Conservation (phyloP, 306 rosid genomes). For the Pueraria montana region DNA sequence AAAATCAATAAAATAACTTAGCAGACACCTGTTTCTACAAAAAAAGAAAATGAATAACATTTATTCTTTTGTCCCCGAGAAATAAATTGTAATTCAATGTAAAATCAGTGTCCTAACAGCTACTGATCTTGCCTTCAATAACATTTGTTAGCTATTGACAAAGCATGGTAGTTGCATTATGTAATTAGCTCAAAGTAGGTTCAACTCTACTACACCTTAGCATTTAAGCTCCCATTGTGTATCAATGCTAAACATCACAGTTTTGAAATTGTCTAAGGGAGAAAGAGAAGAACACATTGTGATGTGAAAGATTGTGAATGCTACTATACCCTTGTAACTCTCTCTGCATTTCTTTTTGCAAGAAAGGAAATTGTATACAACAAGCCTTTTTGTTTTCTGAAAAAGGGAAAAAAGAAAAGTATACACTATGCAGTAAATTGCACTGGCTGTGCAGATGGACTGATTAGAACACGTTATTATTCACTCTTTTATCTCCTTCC, state of each 20-base stretch:
- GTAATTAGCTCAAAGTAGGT: neutral
- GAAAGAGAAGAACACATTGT: constrained; percentile 4
- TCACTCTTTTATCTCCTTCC: constrained; percentile 40
- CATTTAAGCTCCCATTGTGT: neutral
- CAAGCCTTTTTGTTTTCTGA: constrained; percentile 45
- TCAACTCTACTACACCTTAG: neutral
- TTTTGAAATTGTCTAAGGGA: constrained; percentile 3
- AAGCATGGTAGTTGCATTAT: constrained; percentile 26
- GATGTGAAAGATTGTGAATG: constrained; percentile 17
- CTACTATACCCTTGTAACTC: constrained; percentile 27
- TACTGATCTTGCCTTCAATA: constrained; percentile 9
- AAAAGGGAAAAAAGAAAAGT: constrained; percentile 32
- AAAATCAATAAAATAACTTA: constrained; percentile 8
- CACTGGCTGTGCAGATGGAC: constrained; percentile 44
- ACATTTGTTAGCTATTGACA: constrained; percentile 16
- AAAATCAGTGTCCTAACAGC: constrained; percentile 4
- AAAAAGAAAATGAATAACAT: neutral
- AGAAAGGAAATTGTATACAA: constrained; percentile 45
- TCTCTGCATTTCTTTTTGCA: constrained; percentile 34
- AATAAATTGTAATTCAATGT: neutral
- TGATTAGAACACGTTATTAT: constrained; percentile 45
- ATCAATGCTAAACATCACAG: neutral
- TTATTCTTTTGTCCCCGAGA: neutral
- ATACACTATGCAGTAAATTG: constrained; percentile 50
- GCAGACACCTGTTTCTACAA: neutral